A percentile compares a stretch with the other conserved stretches of the same genome.
These are phyloP conservation scores for Trichopus zeylanicus DNA, from an alignment of 116 monocot species.

Conservation along the genomic window DNA sequence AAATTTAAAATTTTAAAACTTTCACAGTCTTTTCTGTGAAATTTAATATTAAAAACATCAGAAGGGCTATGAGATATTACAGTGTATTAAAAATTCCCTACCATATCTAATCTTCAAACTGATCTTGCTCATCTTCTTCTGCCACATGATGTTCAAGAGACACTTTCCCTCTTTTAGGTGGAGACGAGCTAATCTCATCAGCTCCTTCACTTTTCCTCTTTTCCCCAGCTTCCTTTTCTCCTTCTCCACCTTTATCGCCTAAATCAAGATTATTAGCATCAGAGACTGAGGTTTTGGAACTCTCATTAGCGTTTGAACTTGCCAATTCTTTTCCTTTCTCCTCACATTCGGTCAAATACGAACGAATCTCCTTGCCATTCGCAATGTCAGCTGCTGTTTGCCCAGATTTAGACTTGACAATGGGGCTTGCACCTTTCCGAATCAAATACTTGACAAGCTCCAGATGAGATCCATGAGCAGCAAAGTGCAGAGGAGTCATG, in stretches of 20 bases:
- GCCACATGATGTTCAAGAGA: slow-evolving; percentile 47
- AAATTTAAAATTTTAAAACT: no score
- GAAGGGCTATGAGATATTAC: no score
- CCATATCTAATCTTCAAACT: no score
- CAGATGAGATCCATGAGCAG: slow-evolving; percentile 62
- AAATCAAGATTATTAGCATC: slow-evolving; percentile 6
- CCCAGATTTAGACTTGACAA: slow-evolving; percentile 60
- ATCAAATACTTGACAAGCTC: slow-evolving; percentile 73
- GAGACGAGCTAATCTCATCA: slow-evolving; percentile 10
- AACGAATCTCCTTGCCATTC: slow-evolving; percentile 37
- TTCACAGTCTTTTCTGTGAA: no score
- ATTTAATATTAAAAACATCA: no score
- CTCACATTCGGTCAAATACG: slow-evolving; percentile 32
- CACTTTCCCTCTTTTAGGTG: slow-evolving; percentile 48
- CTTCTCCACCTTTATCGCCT: slow-evolving; percentile 3
- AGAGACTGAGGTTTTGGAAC: background rate
- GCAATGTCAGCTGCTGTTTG: slow-evolving; percentile 61
- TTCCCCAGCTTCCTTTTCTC: slow-evolving; percentile 13
- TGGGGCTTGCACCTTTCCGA: slow-evolving; percentile 55
- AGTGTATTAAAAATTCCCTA: no score
- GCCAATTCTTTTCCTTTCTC: slow-evolving; percentile 14
- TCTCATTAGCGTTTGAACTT: background rate
- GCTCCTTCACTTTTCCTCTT: slow-evolving; percentile 37
- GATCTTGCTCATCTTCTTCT: slow-evolving; percentile 16
- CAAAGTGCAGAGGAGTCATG: slow-evolving; percentile 76